Base-by-base conservation (phyloP, 129 eudicot species). In the Flaveria robusta region DNA sequence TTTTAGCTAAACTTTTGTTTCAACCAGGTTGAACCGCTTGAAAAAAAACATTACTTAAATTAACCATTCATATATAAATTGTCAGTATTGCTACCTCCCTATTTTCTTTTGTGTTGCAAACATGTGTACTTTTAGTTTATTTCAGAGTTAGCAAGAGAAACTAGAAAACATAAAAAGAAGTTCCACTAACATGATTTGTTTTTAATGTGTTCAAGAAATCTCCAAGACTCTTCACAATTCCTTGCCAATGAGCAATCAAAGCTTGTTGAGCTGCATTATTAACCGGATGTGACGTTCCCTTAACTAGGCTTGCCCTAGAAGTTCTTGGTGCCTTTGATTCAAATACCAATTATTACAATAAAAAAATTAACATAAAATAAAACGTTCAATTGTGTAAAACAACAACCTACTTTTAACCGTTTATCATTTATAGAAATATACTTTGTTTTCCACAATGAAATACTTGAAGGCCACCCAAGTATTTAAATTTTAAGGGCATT, bases 231-330 rank as follows among this genome's bases (percentile, higher is more conserved):
- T 87, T 91, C 62, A 91, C 99, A 52, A 94, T 94, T 63, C 97
- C 99, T 89, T 94, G 97, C 99, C 99, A 94, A 59, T 94, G 99
- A 79, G 93, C 99, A 78, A 94, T 94, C 85, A 94, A 68, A 62
- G 93, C 94, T 86, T 91, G 96, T 81, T 94, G 99, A 56, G 84
- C 80, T 52, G 97, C 92, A n/a, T 91, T 81, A 77, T 82, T 94
- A 76, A 94, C 85, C 7, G 97, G 83, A 20, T 97, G 97, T 46
- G 98, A 90, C 45, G 98, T 85, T 49, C 99, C 99, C 86, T 94
- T 91, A 51, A 94, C 97, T 77, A 94, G 86, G 86, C 99, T 94
- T 87, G 97, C 99, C 88, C 99, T 86, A 13, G 99, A 94, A 74
- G 97, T 94, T 73, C 99, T 87, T 64, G 99, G 99, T 39, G 99